Evolutionary conservation across 2,329 filamentous ascomycete species (phyloP).

Genomic region (Colletotrichum sp.): DNA sequence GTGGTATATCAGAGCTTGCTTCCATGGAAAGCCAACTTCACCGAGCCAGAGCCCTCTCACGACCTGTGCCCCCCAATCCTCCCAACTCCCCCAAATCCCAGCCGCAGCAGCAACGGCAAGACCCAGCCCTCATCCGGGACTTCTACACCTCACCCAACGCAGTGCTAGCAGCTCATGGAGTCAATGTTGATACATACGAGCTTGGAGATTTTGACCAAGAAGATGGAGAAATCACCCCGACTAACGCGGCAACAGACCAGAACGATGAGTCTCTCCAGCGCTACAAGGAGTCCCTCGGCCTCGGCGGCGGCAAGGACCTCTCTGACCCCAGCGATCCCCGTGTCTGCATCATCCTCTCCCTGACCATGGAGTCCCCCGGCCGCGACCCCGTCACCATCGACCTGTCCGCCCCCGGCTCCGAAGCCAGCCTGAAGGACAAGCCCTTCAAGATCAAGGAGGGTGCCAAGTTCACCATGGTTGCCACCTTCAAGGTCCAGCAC

Average conservation of each 20-base stretch:
- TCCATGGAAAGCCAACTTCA: constrained; percentile 3
- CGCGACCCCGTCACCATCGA: constrained; percentile 89
- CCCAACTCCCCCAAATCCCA: constrained; percentile 9
- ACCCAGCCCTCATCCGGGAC: background rate
- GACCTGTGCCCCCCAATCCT: constrained; percentile 13
- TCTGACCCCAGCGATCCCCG: constrained; percentile 83
- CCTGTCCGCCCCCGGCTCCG: constrained; percentile 74
- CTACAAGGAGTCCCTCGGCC: constrained; percentile 96
- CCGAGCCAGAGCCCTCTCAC: constrained; percentile 7
- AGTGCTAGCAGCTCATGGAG: constrained; percentile 1
- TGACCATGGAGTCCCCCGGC: constrained; percentile 85
- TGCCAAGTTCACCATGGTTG: constrained; percentile 91
- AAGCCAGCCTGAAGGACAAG: constrained; percentile 82
- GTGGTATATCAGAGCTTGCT: background rate
- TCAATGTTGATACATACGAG: background rate
- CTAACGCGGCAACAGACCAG: constrained; percentile 48
- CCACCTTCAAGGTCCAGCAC: constrained; percentile 93
- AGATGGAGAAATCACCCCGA: constrained; percentile 5
- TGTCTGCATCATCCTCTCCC: constrained; percentile 90
- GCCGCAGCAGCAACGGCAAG: background rate
- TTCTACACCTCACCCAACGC: constrained; percentile 4
- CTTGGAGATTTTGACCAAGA: background rate
- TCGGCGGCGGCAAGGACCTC: constrained; percentile 74
- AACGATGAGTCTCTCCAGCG: constrained; percentile 93
- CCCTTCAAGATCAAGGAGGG: constrained; percentile 99